Conservation (phyloP, 1,284 basidiomycete genomes). For the Ustilago hordei region DNA sequence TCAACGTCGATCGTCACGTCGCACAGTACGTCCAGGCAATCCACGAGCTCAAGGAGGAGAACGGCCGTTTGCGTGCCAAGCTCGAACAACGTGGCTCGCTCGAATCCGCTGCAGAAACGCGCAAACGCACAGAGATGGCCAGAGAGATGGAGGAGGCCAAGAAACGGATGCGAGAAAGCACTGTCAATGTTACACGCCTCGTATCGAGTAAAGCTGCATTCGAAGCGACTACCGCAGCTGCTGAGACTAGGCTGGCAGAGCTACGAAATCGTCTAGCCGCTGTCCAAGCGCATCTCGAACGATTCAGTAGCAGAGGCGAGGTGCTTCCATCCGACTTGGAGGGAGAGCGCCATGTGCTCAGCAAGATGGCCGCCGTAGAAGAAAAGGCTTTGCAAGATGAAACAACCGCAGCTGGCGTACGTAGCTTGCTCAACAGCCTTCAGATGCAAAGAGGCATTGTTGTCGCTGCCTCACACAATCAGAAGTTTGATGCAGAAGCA, state of each 20-base stretch:
- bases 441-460: slow-evolving; percentile 86
- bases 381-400: slow-evolving; percentile 78
- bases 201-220: slow-evolving; percentile 75
- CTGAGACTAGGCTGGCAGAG: slow-evolving; percentile 78
- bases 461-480: slow-evolving; percentile 81
- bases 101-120: slow-evolving; percentile 72
- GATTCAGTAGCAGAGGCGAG: slow-evolving; percentile 28
- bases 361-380: slow-evolving; percentile 78
- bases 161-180: slow-evolving; percentile 79
- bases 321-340: slow-evolving; percentile 73
- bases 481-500: slow-evolving; percentile 81
- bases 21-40: slow-evolving; percentile 82
- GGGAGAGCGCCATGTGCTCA: slow-evolving; percentile 80
- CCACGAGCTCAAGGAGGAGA: slow-evolving; percentile 83
- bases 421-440: slow-evolving; percentile 79
- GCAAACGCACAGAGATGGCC: slow-evolving; percentile 73
- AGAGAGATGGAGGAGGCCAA: slow-evolving; percentile 76
- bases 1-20: slow-evolving; percentile 69
- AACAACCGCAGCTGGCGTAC: slow-evolving; percentile 75
- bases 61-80: slow-evolving; percentile 86
- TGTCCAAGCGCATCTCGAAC: slow-evolving; percentile 72
- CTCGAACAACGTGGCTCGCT: slow-evolving; percentile 74
- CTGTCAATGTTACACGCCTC: slow-evolving; percentile 62
- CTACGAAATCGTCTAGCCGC: slow-evolving; percentile 78
- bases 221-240: slow-evolving; percentile 79